phyloP scores from a whole-genome alignment of 2,329 filamentous ascomycete species.

The Apiospora aurea region DNA sequence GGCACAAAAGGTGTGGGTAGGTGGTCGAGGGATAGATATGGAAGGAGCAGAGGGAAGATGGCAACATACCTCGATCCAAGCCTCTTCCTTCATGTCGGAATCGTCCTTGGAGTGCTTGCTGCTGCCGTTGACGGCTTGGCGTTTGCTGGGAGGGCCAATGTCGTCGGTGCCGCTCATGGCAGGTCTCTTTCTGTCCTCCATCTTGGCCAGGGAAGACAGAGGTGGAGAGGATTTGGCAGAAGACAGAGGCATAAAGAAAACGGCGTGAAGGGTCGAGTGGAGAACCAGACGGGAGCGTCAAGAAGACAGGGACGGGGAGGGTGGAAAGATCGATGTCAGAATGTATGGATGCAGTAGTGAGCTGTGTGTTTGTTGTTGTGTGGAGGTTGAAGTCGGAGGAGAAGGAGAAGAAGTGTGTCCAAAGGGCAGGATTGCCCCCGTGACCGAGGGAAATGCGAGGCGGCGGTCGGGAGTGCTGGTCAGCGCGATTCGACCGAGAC shows the following conservation, averaged over 20 bases:
- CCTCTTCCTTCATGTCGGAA: conserved; percentile 64
- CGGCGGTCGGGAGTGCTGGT: not conserved
- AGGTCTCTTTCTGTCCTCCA: conserved; percentile 99
- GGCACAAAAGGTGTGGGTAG: not conserved
- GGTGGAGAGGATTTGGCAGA: conserved; percentile 73
- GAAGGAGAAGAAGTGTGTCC: conserved; percentile 4
- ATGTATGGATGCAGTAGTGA: conserved; percentile 11
- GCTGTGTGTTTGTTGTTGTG: not conserved
- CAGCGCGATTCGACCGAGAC: conserved; percentile 8
- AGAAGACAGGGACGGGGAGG: not conserved
- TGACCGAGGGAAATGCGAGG: conserved; percentile 21
- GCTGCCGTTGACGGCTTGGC: conserved; percentile 85
- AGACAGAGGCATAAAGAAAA: conserved; percentile 90
- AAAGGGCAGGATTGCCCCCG: conserved; percentile 24
- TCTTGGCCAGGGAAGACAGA: conserved; percentile 87
- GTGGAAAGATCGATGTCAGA: not conserved
- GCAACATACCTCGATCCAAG: conserved; percentile 71
- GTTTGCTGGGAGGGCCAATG: conserved; percentile 87
- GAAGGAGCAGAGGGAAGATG: conserved; percentile 34
- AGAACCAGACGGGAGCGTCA: conserved; percentile 13
- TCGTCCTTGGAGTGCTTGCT: conserved; percentile 63
- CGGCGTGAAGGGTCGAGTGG: conserved; percentile 42
- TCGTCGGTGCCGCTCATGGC: conserved; percentile 82
- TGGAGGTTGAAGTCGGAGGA: not conserved
- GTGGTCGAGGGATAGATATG: conserved; percentile 3